phyloP scores from a whole-genome alignment of 2,329 filamentous ascomycete species.

The Nemania serpens region DNA sequence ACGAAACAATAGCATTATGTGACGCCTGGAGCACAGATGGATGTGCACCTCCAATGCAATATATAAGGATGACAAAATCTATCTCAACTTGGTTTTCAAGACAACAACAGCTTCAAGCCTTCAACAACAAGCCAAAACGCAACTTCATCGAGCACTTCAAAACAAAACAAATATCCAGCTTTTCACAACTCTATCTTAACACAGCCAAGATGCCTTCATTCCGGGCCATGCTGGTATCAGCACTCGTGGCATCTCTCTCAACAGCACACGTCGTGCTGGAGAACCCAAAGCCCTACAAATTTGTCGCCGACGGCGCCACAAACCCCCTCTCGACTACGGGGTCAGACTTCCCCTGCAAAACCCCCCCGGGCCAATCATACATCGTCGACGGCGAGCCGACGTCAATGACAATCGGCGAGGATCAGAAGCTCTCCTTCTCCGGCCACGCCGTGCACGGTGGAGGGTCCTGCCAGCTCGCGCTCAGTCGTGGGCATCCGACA shows the following conservation, averaged over 20 bases:
- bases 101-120: too few species aligned
- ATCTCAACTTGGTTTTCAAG: too few species aligned
- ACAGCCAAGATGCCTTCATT: constrained; percentile 15
- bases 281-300: constrained; percentile 59
- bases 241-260: constrained; percentile 14
- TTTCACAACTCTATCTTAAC: too few species aligned
- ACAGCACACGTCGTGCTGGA: constrained; percentile 66
- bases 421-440: constrained; percentile 23
- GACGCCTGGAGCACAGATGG: too few species aligned
- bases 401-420: constrained; percentile 59
- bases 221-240: constrained; percentile 21
- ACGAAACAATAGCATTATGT: too few species aligned
- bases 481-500: constrained; percentile 66
- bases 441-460: constrained; percentile 58
- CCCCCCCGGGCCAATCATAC: constrained; percentile 46
- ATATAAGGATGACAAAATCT: too few species aligned
- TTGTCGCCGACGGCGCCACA: constrained; percentile 46
- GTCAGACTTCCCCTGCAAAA: constrained; percentile 72
- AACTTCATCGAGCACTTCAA: too few species aligned
- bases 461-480: constrained; percentile 74
- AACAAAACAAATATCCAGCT: too few species aligned
- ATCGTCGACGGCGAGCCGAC: constrained; percentile 51
- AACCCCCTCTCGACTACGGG: constrained; percentile 64
- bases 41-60: too few species aligned
- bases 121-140: too few species aligned